Conservation (phyloP, 164 flowering plant genomes). For the Macadamia tetraphylla region DNA sequence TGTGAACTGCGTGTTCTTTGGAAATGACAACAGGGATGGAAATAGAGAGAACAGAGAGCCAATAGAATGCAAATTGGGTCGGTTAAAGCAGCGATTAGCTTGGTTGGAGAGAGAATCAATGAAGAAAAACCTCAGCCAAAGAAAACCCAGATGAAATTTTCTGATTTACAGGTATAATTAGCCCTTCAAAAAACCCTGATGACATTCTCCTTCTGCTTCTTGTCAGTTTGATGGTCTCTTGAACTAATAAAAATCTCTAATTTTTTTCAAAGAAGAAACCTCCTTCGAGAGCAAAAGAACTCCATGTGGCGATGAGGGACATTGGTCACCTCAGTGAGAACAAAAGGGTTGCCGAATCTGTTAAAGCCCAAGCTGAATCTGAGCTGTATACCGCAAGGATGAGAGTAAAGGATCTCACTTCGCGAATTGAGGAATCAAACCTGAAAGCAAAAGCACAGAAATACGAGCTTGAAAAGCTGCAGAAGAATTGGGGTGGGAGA, state of each 20-base stretch:
- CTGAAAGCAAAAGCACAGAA: constrained; percentile 24
- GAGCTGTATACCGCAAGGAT: constrained; percentile 47
- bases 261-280: constrained; percentile 16
- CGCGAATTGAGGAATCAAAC: constrained; percentile 43
- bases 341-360: constrained; percentile 36
- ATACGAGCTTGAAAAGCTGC: constrained; percentile 22
- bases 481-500: constrained; percentile 12
- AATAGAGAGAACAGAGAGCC: constrained; percentile 32
- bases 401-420: constrained; percentile 41
- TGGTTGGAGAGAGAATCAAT: constrained; percentile 29
- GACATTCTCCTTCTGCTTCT: not conserved
- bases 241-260: not conserved
- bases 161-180: constrained; percentile 33
- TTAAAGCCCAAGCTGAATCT: constrained; percentile 42
- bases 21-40: not conserved
- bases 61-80: constrained; percentile 30
- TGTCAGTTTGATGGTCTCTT: not conserved
- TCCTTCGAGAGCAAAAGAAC: constrained; percentile 47
- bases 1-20: not conserved
- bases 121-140: constrained; percentile 19
- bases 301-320: constrained; percentile 45
- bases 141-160: constrained; percentile 23
- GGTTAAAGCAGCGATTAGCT: constrained; percentile 40
- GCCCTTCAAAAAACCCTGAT: no score
- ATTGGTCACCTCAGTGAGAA: constrained; percentile 31